Percentiles rank a stretch among this genome's conserved stretches.
Conservation (phyloP, 2,329 filamentous ascomycete genomes). For the Lecanicillium sp. region DNA sequence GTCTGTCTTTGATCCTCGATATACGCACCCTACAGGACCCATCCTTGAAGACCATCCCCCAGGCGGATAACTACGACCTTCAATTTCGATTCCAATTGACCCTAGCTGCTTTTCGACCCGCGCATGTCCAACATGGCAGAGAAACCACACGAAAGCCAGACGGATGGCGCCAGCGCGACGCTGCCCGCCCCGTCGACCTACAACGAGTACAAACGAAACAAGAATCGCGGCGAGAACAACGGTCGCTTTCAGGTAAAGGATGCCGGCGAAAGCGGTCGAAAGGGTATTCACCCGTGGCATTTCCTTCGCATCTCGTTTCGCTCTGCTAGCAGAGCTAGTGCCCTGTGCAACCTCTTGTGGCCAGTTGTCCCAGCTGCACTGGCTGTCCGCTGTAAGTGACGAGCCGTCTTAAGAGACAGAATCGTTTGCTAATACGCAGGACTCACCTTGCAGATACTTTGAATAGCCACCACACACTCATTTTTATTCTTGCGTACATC, state of each 20-base stretch:
- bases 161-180: slow-evolving; percentile 9
- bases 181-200: slow-evolving; percentile 21
- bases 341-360: slow-evolving; percentile 41
- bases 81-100: too few species aligned
- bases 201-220: slow-evolving; percentile 14
- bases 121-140: neutral
- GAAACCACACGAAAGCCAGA: neutral
- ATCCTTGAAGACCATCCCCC: too few species aligned
- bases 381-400: slow-evolving; percentile 28
- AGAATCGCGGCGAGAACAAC: slow-evolving; percentile 9
- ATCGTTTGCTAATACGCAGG: neutral
- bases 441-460: slow-evolving; percentile 23
- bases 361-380: slow-evolving; percentile 42
- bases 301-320: slow-evolving; percentile 35
- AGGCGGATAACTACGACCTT: too few species aligned
- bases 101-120: too few species aligned
- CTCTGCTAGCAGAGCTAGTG: slow-evolving; percentile 35
- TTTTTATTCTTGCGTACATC: slow-evolving; percentile 41
- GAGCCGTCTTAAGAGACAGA: neutral
- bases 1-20: too few species aligned
- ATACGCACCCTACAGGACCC: too few species aligned
- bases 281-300: slow-evolving; percentile 33
- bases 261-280: slow-evolving; percentile 37
- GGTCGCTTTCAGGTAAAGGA: slow-evolving; percentile 14
- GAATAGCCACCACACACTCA: slow-evolving; percentile 29